Percentiles rank a stretch among this genome's conserved stretches.
These are phyloP conservation scores for Scheffersomyces titani DNA, from an alignment of 1,139 yeast genomes.

Conservation along the genomic window DNA sequence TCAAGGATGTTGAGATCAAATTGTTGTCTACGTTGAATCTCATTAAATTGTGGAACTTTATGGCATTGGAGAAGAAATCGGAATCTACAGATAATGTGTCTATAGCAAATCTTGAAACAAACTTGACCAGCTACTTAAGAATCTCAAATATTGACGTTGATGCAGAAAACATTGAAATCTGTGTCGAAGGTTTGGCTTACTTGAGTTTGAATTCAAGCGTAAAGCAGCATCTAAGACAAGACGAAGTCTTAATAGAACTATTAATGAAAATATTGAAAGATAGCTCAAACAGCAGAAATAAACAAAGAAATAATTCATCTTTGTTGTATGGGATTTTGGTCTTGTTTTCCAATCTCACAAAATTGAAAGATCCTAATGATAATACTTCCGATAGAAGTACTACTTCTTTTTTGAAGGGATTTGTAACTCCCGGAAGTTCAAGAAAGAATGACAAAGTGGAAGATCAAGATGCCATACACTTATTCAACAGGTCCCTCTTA, in stretches of 20 bases:
- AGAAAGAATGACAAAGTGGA: constrained; percentile 19
- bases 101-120: not conserved
- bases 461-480: constrained; percentile 24
- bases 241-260: constrained; percentile 28
- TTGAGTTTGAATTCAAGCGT: constrained; percentile 38
- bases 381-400: constrained; percentile 18
- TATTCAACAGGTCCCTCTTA: constrained; percentile 33
- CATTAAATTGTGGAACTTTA: constrained; percentile 47
- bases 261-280: constrained; percentile 14
- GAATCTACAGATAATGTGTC: not conserved
- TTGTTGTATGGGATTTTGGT: constrained; percentile 39
- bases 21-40: constrained; percentile 35
- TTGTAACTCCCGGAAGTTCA: constrained; percentile 28
- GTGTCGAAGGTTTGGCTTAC: constrained; percentile 50
- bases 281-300: not conserved
- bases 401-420: constrained; percentile 32
- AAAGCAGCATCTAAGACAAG: constrained; percentile 31
- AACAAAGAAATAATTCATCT: not conserved
- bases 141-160: not conserved
- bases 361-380: constrained; percentile 21
- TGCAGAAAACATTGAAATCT: not conserved
- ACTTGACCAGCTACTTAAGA: not conserved
- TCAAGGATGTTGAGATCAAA: constrained; percentile 19
- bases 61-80: constrained; percentile 26
- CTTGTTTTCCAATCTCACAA: constrained; percentile 38